Evolutionary conservation across 1,284 basidiomycete species (phyloP), one percentile per base, ranked within the genome.

Genomic region (Fomitopsis schrenkii): DNA sequence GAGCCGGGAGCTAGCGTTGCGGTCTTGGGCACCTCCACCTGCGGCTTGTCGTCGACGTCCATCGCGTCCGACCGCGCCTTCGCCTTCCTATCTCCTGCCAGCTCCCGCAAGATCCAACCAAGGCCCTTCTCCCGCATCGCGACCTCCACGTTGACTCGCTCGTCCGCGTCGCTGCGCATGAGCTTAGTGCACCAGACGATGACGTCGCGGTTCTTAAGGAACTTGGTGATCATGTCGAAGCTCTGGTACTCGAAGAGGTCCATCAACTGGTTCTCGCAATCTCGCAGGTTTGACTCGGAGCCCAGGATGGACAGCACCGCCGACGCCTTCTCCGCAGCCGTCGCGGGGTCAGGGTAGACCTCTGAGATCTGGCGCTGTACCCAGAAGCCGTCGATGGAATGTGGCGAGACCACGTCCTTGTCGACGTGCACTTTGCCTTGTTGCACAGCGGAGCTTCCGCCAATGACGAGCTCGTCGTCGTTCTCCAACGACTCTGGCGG

Each of bases 111-210:
- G 72, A 99, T 98, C 95, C 95, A 98, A 2, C 94, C 95, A 2
- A 96, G 86, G 22, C 94, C 95, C 76, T 94, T 96, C 79, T 99
- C 97, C 54, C 97, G 85, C 97, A 99, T 99, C 0, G 93, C 94
- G 2, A 99, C 97, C 76, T 99, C 95, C 41, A 98, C 84, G 70
- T 99, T 95, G 60, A 97, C 87, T 59, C 91, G 86, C 73, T 96
- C 95, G 60, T 98, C 91, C 0, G 93, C 93, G 68, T 92, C 90
- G 57, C 91, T 91, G 48, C 96, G 86, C 71, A 95, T 93, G 54
- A 98, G 84, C 75, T 96, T 96, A 46, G 97, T 99, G 73, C 96
- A 98, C 97, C 97, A 99, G 0, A 98, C 94, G 57, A 99, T 83
- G 60, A 95, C 90, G 59, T 99, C 97, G 58, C 96, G 88, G 77